Evolutionary conservation across 345 rosid species (phyloP).

Genomic region (Lepidium sativum): DNA sequence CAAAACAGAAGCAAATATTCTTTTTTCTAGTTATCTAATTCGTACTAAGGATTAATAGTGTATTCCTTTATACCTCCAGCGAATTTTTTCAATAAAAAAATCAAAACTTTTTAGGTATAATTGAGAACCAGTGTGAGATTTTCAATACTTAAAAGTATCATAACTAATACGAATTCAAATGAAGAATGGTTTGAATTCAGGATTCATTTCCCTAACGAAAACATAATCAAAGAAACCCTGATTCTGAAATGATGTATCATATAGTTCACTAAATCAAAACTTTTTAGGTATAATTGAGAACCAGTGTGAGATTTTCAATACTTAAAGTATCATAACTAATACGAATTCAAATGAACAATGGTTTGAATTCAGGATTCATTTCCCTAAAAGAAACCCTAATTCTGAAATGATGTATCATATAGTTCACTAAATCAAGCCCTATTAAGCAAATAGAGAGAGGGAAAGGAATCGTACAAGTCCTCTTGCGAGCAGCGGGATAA

Average conservation of each 20-base stretch:
- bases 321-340: background rate
- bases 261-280: background rate
- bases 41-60: background rate
- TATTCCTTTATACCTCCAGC: too few species aligned
- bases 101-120: background rate
- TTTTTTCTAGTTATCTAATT: background rate
- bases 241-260: background rate
- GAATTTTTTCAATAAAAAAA: too few species aligned
- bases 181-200: background rate
- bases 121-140: background rate
- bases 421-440: background rate
- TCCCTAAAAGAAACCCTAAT: too few species aligned
- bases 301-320: background rate
- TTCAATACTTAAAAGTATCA: background rate
- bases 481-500: conserved; percentile 55
- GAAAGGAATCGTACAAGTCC: conserved; percentile 34
- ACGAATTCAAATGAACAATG: background rate
- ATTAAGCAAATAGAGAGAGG: background rate
- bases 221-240: background rate
- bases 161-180: background rate
- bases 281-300: too few species aligned
- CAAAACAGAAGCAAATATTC: background rate
- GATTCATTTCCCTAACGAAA: background rate
- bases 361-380: background rate
- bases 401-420: background rate